phyloP scores from a whole-genome alignment of 2,329 filamentous ascomycete species.

The Fusarium compactum region DNA sequence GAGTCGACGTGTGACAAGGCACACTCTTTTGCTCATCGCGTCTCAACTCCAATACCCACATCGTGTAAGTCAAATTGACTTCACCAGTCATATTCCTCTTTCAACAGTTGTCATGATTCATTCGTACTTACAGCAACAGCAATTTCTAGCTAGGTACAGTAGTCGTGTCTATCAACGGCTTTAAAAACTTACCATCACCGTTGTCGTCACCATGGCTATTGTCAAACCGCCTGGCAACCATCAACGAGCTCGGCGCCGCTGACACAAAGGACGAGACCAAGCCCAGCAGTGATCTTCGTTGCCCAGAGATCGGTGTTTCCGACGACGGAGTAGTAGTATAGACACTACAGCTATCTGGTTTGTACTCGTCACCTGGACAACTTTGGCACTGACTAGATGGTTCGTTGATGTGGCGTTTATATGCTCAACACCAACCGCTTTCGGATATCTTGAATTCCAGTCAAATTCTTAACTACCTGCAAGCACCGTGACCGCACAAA shows the following conservation, averaged over 20 bases:
- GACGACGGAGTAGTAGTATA: constrained; percentile 24
- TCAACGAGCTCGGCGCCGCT: constrained; percentile 36
- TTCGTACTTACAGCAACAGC: neutral
- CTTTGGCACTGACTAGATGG: constrained; percentile 32
- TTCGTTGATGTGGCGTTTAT: constrained; percentile 35
- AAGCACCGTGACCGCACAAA: constrained; percentile 27
- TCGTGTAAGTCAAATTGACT: constrained; percentile 3
- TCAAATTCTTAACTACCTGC: constrained; percentile 37
- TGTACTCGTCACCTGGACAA: constrained; percentile 41
- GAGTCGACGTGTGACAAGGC: constrained; percentile 21
- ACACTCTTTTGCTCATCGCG: constrained; percentile 9
- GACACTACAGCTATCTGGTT: constrained; percentile 29
- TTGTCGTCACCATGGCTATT: constrained; percentile 19
- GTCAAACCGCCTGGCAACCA: constrained; percentile 32
- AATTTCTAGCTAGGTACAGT: neutral
- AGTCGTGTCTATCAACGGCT: constrained; percentile 4
- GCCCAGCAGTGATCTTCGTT: constrained; percentile 36
- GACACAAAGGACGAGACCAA: constrained; percentile 37
- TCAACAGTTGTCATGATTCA: neutral
- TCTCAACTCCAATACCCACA: constrained; percentile 17
- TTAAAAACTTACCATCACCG: neutral
- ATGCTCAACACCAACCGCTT: constrained; percentile 45
- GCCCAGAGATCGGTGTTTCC: constrained; percentile 40
- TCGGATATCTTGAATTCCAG: constrained; percentile 44
- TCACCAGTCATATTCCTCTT: neutral